Evolutionary conservation across 2,329 filamentous ascomycete species (phyloP), one percentile per base, ranked within the genome.

Genomic region (Sarocladium brachiariae): DNA sequence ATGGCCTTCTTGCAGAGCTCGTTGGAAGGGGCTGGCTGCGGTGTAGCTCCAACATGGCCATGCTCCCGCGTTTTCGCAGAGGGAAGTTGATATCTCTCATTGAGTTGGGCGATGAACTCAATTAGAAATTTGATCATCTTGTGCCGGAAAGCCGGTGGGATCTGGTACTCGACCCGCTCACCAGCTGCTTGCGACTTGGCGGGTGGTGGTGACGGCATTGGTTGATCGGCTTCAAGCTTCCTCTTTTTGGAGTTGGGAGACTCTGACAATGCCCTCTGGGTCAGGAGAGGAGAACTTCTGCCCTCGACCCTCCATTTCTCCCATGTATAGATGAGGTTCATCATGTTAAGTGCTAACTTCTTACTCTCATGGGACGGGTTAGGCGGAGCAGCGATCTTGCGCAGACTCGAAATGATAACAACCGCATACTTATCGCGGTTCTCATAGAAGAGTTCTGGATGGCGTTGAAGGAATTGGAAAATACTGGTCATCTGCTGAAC

Each of bases 401-500:
- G 80, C 31, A 99, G 74, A 3, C 89, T 92, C 1, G 84, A 85
- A 51, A 99, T 91, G 63, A 99, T 95, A 56, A 93, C 80, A 51
- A 87, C 81, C 4, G 90, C 83, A 57, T 97, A 95, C 62, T 92
- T 91, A 57, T 99, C 93, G 50, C 93, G 79, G 1, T 89, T 90
- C 56, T 97, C 92, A 59, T 95, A 99, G 70, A 99, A 99, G 4
- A 99, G 73, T 60, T 93, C 86, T 0, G 91, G 87, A 63, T 99
- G 92, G 51, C 88, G 83, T 31, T 96, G 92, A 30, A 99, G 75
- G 69, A 99, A 99, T 61, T 96, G 87, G 73, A 96, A 97, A 59
- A 99, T 97, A 70, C 87, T 93, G 50, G 90, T 96, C 71, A 97
- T 86, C 69, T 97, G 93, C 66, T 95, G 91, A 43, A 92, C 78